phyloP scores from a whole-genome alignment of 345 rosid genomes.

The Salix brachista region DNA sequence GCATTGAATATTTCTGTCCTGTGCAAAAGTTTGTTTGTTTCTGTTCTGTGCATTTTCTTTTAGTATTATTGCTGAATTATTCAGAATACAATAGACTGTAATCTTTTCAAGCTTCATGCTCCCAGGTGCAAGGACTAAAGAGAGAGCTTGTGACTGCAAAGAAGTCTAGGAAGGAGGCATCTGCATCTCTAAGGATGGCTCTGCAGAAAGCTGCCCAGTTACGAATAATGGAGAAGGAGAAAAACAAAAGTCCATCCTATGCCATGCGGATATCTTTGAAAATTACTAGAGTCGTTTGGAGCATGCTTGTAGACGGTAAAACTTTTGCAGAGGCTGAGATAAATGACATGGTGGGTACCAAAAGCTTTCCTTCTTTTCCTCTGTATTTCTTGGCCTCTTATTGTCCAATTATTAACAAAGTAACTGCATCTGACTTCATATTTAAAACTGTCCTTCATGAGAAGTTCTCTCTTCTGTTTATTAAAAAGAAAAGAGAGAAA shows the following conservation, averaged over 20 bases:
- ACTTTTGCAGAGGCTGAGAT: slow-evolving; percentile 99
- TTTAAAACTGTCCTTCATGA: not conserved
- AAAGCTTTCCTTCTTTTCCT: not conserved
- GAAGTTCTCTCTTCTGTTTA: not conserved
- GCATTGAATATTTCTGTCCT: not conserved
- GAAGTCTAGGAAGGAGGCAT: slow-evolving; percentile 74
- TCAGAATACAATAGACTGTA: not conserved
- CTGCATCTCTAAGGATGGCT: slow-evolving; percentile 64
- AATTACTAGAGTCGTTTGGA: slow-evolving; percentile 89
- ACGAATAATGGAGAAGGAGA: slow-evolving; percentile 90
- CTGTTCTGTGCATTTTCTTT: not conserved
- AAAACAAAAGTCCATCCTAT: slow-evolving; percentile 94
- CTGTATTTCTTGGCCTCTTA: not conserved
- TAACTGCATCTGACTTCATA: not conserved
- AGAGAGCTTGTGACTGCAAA: slow-evolving; percentile 71
- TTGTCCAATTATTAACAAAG: not conserved
- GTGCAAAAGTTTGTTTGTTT: too few species aligned
- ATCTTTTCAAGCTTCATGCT: not conserved
- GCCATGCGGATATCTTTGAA: slow-evolving; percentile 96
- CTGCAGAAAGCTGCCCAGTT: slow-evolving; percentile 92
- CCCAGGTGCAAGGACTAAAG: slow-evolving; percentile 80
- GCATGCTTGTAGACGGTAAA: slow-evolving; percentile 96
- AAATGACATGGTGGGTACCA: slow-evolving; percentile 86
- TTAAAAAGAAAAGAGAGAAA: not conserved
- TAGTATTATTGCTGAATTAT: not conserved